These are phyloP conservation scores for Arctium lappa DNA, from an alignment of 129 eudicot species.

Conservation along the genomic window DNA sequence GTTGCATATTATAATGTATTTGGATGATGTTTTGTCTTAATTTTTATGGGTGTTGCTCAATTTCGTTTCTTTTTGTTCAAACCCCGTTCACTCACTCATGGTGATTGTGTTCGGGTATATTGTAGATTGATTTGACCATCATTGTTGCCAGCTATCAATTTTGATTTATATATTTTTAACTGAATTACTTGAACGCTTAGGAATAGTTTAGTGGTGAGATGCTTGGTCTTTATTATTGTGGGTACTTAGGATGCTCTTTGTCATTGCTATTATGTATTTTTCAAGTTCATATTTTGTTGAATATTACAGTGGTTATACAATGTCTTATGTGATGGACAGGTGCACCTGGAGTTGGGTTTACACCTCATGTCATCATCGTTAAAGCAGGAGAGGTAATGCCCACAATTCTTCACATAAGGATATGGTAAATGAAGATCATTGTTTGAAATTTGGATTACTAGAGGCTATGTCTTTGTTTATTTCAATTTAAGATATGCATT, in stretches of 20 bases:
- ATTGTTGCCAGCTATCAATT: neutral
- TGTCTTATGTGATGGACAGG: slow-evolving; percentile 44
- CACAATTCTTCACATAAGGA: neutral
- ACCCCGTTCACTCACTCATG: neutral
- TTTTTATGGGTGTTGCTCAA: neutral
- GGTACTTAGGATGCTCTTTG: neutral
- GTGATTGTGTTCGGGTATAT: neutral
- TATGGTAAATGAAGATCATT: neutral
- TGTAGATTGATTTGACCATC: neutral
- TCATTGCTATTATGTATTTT: neutral
- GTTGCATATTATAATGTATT: neutral
- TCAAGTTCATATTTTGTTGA: neutral
- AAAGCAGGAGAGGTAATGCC: slow-evolving; percentile 71
- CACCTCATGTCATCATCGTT: slow-evolving; percentile 84
- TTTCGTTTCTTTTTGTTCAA: neutral
- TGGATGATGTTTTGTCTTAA: neutral
- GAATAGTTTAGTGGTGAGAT: neutral
- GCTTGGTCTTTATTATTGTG: too few relatives aligned
- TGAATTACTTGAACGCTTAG: neutral
- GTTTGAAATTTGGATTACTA: slow-evolving; percentile 6
- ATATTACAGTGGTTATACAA: neutral
- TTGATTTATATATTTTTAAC: neutral
- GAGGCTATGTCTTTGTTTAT: neutral
- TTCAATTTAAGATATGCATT: neutral
- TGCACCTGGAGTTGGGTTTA: slow-evolving; percentile 74